phyloP scores from a whole-genome alignment of 225 moss, liverwort and hornwort genomes.

The Lunularia cruciata region DNA sequence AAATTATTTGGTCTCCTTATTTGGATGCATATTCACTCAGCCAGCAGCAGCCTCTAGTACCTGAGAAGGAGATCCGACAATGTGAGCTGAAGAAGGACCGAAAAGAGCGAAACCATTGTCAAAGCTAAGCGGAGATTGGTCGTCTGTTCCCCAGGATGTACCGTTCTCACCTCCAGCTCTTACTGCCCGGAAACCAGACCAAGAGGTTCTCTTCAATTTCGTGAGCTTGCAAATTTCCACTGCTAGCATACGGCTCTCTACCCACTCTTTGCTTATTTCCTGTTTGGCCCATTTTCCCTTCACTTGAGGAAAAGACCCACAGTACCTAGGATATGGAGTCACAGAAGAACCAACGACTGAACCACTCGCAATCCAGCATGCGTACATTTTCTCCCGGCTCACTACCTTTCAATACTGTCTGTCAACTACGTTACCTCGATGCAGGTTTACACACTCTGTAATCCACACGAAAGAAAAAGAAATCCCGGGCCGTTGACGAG shows the following conservation, averaged over 20 bases:
- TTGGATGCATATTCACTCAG: not conserved
- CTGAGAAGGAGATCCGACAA: constrained; percentile 34
- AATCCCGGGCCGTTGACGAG: too few relatives aligned
- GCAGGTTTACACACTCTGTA: too few relatives aligned
- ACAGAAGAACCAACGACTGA: not conserved
- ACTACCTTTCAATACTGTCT: too few relatives aligned
- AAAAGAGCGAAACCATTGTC: constrained; percentile 41
- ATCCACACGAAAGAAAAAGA: too few relatives aligned
- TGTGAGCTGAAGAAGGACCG: constrained; percentile 28
- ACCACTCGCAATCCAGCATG: not conserved
- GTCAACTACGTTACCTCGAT: too few relatives aligned
- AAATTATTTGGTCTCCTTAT: not conserved
- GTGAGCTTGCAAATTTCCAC: not conserved
- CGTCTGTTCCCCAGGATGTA: constrained; percentile 23
- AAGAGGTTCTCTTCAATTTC: not conserved
- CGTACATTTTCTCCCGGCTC: constrained; percentile 2
- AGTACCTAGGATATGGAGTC: too few relatives aligned
- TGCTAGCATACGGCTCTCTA: not conserved
- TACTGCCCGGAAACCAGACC: not conserved
- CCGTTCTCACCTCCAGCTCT: constrained; percentile 38
- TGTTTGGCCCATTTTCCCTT: constrained; percentile 17
- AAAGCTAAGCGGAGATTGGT: constrained; percentile 33
- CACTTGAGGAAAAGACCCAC: not conserved
- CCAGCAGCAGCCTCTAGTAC: not conserved
- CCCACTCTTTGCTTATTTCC: constrained; percentile 9